Evolutionary conservation across 192 early-diverging fungal genomes (phyloP).

Genomic region (Linnemannia schmuckeri): DNA sequence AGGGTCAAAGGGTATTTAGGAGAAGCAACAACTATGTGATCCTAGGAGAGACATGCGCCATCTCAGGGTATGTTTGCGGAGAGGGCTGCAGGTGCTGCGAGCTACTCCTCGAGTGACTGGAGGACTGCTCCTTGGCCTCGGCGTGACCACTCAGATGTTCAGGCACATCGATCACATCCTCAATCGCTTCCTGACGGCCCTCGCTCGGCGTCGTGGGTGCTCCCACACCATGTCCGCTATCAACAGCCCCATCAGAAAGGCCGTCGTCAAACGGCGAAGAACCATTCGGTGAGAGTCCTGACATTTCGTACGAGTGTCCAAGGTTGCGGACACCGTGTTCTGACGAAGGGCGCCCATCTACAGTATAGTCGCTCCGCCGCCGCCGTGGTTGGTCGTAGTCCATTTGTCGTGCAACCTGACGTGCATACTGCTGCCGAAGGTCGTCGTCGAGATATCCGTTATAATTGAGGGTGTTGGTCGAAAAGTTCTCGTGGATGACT

Average conservation of each 20-base stretch:
- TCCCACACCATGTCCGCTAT: conserved; percentile 44
- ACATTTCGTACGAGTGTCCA: not conserved
- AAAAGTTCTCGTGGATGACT: conserved; percentile 45
- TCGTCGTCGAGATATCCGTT: conserved; percentile 52
- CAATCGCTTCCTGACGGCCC: not conserved
- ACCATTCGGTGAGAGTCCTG: not conserved
- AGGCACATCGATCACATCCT: conserved; percentile 6
- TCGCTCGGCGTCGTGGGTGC: not conserved
- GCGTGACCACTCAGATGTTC: not conserved
- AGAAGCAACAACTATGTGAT: not conserved
- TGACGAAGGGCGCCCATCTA: not conserved
- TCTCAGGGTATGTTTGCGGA: conserved; percentile 19
- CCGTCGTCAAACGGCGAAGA: conserved; percentile 3
- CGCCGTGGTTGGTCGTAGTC: conserved; percentile 30
- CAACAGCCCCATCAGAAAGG: conserved; percentile 19
- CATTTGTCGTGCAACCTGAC: conserved; percentile 34
- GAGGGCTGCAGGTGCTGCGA: conserved; percentile 3
- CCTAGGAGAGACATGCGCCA: conserved; percentile 20
- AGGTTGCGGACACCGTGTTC: conserved; percentile 4
- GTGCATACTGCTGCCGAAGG: conserved; percentile 42
- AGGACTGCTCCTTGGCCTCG: conserved; percentile 7
- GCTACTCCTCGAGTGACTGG: not conserved
- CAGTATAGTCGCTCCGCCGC: conserved; percentile 20
- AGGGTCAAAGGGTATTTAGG: conserved; percentile 12
- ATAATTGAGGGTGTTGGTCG: conserved; percentile 21